Evolutionary conservation across 163 green algal species (phyloP).

Genomic region (Coccomyxa subellipsoidea): DNA sequence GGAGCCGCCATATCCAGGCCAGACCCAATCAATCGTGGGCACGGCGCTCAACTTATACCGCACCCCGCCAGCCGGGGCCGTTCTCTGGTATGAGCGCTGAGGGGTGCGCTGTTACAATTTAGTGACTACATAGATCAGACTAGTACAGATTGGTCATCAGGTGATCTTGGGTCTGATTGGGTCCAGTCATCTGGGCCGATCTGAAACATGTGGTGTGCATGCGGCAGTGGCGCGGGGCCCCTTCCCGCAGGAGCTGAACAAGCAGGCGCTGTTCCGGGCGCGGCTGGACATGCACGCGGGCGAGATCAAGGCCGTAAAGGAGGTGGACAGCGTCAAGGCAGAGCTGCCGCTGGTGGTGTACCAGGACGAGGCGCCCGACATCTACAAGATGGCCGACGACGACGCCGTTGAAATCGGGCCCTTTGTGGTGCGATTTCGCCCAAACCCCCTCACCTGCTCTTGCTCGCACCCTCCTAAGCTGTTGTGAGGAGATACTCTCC

Average conservation of each 20-base stretch:
- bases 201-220: neutral
- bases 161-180: too few species aligned
- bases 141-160: too few species aligned
- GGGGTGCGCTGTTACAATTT: too few species aligned
- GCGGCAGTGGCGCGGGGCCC: conserved; percentile 45
- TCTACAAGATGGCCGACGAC: conserved; percentile 53
- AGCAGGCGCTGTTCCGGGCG: conserved; percentile 49
- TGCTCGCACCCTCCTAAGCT: neutral
- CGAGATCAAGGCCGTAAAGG: conserved; percentile 61
- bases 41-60: too few species aligned
- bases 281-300: conserved; percentile 65
- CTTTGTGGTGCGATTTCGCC: conserved; percentile 56
- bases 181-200: too few species aligned
- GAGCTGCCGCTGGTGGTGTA: conserved; percentile 63
- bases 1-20: too few species aligned
- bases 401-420: conserved; percentile 68
- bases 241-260: conserved; percentile 47
- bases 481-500: too few species aligned
- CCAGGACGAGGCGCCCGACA: conserved; percentile 56
- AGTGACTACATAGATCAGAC: too few species aligned
- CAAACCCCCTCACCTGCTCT: too few species aligned
- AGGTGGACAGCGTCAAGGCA: conserved; percentile 40
- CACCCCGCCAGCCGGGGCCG: too few species aligned
- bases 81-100: too few species aligned
- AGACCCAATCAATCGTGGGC: too few species aligned